Evolutionary conservation across 148 eudicot genomes (phyloP).

Genomic region (Arbutus unedo): DNA sequence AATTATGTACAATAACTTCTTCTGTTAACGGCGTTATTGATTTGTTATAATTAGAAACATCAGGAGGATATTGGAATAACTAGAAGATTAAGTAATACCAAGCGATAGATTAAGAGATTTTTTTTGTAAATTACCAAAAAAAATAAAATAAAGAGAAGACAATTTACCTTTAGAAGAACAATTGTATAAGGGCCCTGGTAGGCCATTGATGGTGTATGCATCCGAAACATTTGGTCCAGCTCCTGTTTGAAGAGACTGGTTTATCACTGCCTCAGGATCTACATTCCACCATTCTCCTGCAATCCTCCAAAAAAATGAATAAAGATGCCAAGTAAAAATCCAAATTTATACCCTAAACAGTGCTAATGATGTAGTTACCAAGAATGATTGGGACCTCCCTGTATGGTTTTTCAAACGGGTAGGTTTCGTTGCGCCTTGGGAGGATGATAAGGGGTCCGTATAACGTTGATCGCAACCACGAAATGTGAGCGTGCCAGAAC

Average conservation of each 20-base stretch:
- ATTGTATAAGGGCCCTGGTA: slow-evolving; percentile 17
- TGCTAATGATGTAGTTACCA: background rate
- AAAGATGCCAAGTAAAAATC: background rate
- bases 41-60: no score
- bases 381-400: slow-evolving; percentile 2
- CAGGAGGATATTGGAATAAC: no score
- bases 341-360: background rate
- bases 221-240: slow-evolving; percentile 18
- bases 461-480: slow-evolving; percentile 14
- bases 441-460: slow-evolving; percentile 17
- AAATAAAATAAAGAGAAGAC: no score
- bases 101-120: no score
- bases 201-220: slow-evolving; percentile 20
- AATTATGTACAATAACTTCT: no score
- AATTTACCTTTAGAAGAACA: slow-evolving; percentile 16
- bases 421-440: slow-evolving; percentile 9
- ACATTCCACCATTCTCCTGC: slow-evolving; percentile 22
- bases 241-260: slow-evolving; percentile 18
- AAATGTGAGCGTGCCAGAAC: slow-evolving; percentile 17
- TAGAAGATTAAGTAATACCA: no score
- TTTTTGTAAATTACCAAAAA: no score
- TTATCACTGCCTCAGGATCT: slow-evolving; percentile 18
- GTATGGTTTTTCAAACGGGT: slow-evolving; percentile 13
- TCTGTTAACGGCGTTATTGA: no score
- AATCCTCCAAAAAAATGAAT: background rate